Conservation (phyloP, 2,329 filamentous ascomycete species). For the Colletotrichum sublineola region DNA sequence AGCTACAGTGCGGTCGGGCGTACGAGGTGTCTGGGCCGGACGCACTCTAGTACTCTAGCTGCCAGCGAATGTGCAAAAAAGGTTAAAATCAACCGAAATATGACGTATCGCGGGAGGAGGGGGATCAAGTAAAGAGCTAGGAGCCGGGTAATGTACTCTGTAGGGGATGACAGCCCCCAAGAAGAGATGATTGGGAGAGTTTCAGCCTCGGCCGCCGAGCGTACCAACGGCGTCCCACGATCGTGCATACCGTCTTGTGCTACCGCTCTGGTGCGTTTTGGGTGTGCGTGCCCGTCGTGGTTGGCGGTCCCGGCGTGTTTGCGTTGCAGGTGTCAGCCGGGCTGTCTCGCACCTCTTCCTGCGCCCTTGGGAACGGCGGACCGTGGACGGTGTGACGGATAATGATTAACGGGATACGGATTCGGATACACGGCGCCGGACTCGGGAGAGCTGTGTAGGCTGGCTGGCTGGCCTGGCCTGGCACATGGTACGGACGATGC, state of each 20-base stretch:
- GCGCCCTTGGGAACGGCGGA: background rate
- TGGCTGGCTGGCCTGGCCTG: background rate
- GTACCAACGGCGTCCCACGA: constrained; percentile 8
- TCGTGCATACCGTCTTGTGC: constrained; percentile 1
- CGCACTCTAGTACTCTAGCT: background rate
- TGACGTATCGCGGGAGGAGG: background rate
- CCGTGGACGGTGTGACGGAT: background rate
- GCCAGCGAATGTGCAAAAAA: constrained; percentile 14
- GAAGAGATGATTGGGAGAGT: background rate
- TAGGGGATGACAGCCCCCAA: background rate
- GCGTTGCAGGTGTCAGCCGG: constrained; percentile 20
- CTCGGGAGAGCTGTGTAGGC: constrained; percentile 2
- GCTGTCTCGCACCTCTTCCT: background rate
- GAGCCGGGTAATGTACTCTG: background rate
- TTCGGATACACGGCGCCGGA: constrained; percentile 4
- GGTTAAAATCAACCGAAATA: constrained; percentile 7
- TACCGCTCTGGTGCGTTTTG: background rate
- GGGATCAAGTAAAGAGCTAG: background rate
- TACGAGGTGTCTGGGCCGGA: background rate
- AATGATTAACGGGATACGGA: background rate
- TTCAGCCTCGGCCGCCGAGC: constrained; percentile 3
- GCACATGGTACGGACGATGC: constrained; percentile 3
- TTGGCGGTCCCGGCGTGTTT: constrained; percentile 1
- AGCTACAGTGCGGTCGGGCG: background rate
- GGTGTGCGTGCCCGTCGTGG: constrained; percentile 5